phyloP scores from a whole-genome alignment of 495 filamentous ascomycete species.

The Penicillium robsamsonii region DNA sequence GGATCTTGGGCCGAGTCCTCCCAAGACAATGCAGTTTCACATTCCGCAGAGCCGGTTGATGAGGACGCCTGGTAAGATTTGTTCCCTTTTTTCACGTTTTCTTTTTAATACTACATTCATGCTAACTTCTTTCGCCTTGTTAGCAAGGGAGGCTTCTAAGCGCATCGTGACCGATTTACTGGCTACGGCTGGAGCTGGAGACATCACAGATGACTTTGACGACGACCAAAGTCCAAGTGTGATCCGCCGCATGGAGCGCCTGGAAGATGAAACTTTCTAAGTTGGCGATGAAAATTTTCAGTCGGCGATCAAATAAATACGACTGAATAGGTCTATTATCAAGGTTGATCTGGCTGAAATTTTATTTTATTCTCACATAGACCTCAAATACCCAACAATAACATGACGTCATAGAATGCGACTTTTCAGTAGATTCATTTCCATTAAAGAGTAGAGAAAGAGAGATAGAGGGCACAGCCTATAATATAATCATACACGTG shows the following conservation, averaged over 20 bases:
- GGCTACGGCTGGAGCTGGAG: slow-evolving; percentile 64
- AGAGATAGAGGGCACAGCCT: not conserved
- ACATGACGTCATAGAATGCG: not conserved
- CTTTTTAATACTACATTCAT: not conserved
- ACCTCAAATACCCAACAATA: not conserved
- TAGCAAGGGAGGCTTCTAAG: slow-evolving; percentile 85
- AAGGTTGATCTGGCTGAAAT: not conserved
- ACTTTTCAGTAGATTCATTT: not conserved
- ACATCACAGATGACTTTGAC: slow-evolving; percentile 42
- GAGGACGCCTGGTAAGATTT: slow-evolving; percentile 79
- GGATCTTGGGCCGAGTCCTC: slow-evolving; percentile 72
- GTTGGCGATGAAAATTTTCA: slow-evolving; percentile 48
- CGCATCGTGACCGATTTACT: slow-evolving; percentile 90
- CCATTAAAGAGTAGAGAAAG: slow-evolving; percentile 13
- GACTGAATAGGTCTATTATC: not conserved
- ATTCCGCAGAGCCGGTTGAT: slow-evolving; percentile 81
- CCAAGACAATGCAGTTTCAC: slow-evolving; percentile 96
- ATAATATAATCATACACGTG: slow-evolving; percentile 11
- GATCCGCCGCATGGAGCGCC: slow-evolving; percentile 61
- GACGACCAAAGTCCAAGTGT: slow-evolving; percentile 73
- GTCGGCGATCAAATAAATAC: not conserved
- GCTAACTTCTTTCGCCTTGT: slow-evolving; percentile 5
- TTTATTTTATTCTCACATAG: not conserved
- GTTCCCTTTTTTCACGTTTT: not conserved
- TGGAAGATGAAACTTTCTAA: slow-evolving; percentile 72